Base-by-base conservation (phyloP, 202 grass and related monocot species). In the Schoenoplectus triqueter region DNA sequence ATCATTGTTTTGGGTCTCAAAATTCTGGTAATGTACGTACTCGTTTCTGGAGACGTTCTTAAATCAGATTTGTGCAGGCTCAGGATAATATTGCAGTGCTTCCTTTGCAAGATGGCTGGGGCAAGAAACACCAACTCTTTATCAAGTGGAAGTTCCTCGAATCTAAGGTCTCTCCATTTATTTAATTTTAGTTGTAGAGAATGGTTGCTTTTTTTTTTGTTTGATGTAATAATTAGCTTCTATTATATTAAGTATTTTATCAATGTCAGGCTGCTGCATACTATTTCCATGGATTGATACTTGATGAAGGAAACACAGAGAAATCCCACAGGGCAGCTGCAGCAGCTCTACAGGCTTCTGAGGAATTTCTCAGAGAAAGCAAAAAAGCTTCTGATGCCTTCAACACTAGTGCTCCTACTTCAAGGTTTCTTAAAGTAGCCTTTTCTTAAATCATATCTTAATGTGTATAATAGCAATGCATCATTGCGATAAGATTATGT, bases 221-320 rank as follows among this genome's bases (percentile, higher is more conserved):
- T 80, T 49, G 49, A 13, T 76, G 64, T 54, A 61, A 2, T 79
- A n/a, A 42, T 72, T 40, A 81, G 14, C 17, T 75, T 1, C 1
- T 82, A 48, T 86, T 64, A 21, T 75, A 81, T 81, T 64, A 10
- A 66, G 31, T 51, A 60, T 61, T 84, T 69, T 85, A n/a, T 78
- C 69, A 81, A 81, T 89, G 15, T 59, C 86, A 99, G 97, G 93
- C 93, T 82, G 97, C 93, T 78, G 97, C 93, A 69, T 96, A 99
- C 80, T 99, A 99, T 87, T 99, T 96, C 86, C 97, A 99, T 64
- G 97, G 97, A 87, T 82, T 94, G 87, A 99, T 99, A 86, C 97
- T 99, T 69, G 93, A 99, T 42, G 97, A 99, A 84, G 93, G 96
- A 87, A 99, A 99, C 75, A 96, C 92, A 1, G 96, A 99, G 82